phyloP scores from a whole-genome alignment of 257 asterid genomes.

The Knoxia roxburghii region DNA sequence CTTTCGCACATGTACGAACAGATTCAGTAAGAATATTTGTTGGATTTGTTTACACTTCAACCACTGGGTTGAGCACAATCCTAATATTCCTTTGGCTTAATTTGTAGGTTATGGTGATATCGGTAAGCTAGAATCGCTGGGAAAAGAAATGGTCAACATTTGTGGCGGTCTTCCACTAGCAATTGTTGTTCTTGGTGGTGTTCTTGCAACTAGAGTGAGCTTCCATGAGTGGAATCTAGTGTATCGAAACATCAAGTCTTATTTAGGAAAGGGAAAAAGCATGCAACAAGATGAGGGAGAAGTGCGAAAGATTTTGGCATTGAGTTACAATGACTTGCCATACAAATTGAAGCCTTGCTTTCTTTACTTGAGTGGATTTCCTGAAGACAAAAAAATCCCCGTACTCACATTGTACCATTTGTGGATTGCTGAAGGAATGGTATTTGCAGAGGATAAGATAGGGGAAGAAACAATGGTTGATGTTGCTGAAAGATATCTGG shows the following conservation, averaged over 20 bases:
- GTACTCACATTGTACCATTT: neutral
- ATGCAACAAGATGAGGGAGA: neutral
- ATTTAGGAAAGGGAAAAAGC: neutral
- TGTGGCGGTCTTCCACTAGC: conserved; percentile 7
- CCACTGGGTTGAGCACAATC: too few relatives aligned
- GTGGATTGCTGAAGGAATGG: conserved; percentile 13
- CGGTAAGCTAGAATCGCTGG: neutral
- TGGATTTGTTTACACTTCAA: too few relatives aligned
- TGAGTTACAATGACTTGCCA: conserved; percentile 8
- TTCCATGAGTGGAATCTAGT: neutral
- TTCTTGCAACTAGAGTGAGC: neutral
- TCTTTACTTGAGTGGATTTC: neutral
- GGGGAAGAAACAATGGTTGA: conserved; percentile 5
- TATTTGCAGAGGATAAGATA: neutral
- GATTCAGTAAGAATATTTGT: too few relatives aligned
- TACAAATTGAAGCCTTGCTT: conserved; percentile 7
- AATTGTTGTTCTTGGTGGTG: conserved; percentile 3
- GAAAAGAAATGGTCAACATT: conserved; percentile 5
- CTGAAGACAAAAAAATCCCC: neutral
- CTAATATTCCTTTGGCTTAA: neutral
- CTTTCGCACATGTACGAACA: too few relatives aligned
- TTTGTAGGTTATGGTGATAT: neutral
- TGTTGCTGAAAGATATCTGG: conserved; percentile 1
- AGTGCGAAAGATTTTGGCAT: neutral
- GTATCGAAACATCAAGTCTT: neutral